A percentile compares a stretch with the other conserved stretches of the same genome.
Conservation (phyloP, 306 rosid species). For the Lablab purpureus region DNA sequence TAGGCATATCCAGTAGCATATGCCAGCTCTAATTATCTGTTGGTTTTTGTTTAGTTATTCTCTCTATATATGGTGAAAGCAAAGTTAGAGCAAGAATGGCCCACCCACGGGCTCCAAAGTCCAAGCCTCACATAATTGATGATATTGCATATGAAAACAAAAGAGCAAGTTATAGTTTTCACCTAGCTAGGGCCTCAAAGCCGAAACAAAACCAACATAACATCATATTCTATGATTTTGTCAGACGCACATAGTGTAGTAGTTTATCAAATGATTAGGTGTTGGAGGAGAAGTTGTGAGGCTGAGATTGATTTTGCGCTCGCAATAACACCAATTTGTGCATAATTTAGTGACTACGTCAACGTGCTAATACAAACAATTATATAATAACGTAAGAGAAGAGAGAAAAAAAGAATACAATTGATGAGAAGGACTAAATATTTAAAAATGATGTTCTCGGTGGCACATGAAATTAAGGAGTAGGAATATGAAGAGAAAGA, state of each 20-base stretch:
- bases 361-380: background rate
- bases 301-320: conserved; percentile 42
- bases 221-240: conserved; percentile 23
- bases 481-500: background rate
- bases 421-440: conserved; percentile 13
- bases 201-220: conserved; percentile 19
- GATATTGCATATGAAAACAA: conserved; percentile 22
- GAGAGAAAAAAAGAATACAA: background rate
- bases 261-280: conserved; percentile 44
- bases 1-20: conserved; percentile 43
- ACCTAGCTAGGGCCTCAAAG: background rate
- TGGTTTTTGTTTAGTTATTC: background rate
- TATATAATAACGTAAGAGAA: background rate
- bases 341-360: background rate
- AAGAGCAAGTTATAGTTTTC: conserved; percentile 20
- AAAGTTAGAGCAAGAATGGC: conserved; percentile 14
- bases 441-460: background rate
- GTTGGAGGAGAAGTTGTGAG: conserved; percentile 15
- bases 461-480: conserved; percentile 33
- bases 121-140: conserved; percentile 17
- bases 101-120: conserved; percentile 39
- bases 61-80: background rate
- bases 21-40: conserved; percentile 22
- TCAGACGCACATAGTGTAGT: background rate
- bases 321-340: background rate